Conservation (phyloP, 108 stramenopile genomes). For the Skeletonema tropicum region DNA sequence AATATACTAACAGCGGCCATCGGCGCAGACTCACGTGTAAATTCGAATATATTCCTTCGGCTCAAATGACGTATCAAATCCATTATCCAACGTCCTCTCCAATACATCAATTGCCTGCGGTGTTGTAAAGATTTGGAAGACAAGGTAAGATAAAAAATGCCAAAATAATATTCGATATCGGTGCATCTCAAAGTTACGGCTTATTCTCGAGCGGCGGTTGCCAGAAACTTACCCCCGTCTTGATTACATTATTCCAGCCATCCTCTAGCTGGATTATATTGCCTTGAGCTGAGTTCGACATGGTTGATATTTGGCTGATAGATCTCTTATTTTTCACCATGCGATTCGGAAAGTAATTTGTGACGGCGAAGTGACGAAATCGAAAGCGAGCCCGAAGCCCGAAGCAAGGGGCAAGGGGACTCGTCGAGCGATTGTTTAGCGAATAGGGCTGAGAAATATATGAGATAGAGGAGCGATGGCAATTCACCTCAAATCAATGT, state of each 20-base stretch:
- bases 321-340: too few species aligned
- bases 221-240: constrained; percentile 78
- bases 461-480: too few species aligned
- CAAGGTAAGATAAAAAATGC: constrained; percentile 15
- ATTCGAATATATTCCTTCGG: constrained; percentile 92
- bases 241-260: constrained; percentile 95
- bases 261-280: constrained; percentile 85
- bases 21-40: constrained; percentile 74
- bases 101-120: constrained; percentile 87
- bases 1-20: too few species aligned
- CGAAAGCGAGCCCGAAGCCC: too few species aligned
- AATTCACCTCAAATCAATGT: too few species aligned
- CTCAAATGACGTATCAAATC: constrained; percentile 84
- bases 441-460: too few species aligned
- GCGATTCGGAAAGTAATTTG: too few species aligned
- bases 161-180: neutral
- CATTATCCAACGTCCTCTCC: constrained; percentile 89
- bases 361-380: too few species aligned
- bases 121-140: neutral
- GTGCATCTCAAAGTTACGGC: neutral
- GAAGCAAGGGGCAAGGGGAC: too few species aligned
- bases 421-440: too few species aligned
- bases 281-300: constrained; percentile 54
- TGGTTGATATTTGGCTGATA: constrained; percentile 13
- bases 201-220: neutral